These are phyloP conservation scores for Mollisia scopiformis DNA, from an alignment of 2,329 filamentous ascomycete species.

Conservation along the genomic window DNA sequence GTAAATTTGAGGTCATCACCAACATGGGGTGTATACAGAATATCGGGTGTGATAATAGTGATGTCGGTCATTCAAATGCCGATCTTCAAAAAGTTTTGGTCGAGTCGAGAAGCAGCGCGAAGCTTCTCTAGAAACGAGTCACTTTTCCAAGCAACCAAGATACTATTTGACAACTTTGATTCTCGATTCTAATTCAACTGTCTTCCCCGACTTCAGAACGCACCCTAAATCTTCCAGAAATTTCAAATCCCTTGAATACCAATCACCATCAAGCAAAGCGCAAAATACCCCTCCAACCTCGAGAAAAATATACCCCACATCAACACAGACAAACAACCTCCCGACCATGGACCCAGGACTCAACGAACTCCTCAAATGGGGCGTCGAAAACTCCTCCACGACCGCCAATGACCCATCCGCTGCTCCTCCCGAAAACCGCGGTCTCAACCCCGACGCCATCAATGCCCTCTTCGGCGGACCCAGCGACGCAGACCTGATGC, in stretches of 20 bases:
- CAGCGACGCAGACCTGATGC: constrained; percentile 92
- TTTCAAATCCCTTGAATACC: neutral
- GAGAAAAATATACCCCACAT: constrained; percentile 4
- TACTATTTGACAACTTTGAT: neutral
- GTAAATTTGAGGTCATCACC: neutral
- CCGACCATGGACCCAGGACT: constrained; percentile 35
- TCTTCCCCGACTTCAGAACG: too few species aligned
- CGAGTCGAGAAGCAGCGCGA: neutral
- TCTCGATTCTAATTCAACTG: neutral
- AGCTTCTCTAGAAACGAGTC: neutral
- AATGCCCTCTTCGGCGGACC: constrained; percentile 79
- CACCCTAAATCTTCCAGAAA: too few species aligned
- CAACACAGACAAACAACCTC: constrained; percentile 7
- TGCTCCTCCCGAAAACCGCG: constrained; percentile 32
- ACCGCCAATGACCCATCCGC: constrained; percentile 31
- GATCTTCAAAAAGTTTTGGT: neutral
- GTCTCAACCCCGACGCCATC: constrained; percentile 71
- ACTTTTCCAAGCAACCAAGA: neutral
- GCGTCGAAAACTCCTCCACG: constrained; percentile 61
- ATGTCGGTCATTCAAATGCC: neutral
- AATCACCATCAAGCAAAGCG: neutral
- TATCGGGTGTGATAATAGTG: neutral
- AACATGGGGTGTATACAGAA: neutral
- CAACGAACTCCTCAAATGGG: constrained; percentile 40
- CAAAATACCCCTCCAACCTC: constrained; percentile 17